Percentiles rank a stretch among this genome's conserved stretches.
These are phyloP conservation scores for Protomyces pachydermus DNA, from an alignment of 1,139 yeast genomes.

Conservation along the genomic window DNA sequence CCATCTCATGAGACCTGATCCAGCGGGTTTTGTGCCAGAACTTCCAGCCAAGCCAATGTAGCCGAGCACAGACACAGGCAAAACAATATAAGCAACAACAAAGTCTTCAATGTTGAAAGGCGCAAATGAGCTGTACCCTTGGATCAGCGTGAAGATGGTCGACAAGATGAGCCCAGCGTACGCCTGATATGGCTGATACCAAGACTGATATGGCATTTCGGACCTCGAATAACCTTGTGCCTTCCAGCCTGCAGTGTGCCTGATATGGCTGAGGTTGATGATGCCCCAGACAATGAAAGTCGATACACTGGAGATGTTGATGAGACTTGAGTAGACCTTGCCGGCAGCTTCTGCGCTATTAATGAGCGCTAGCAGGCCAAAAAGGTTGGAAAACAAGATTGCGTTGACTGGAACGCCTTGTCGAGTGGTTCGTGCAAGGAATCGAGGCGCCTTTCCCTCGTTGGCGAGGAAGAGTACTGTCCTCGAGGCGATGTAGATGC, in stretches of 20 bases:
- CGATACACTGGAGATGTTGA: conserved; percentile 62
- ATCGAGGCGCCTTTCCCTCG: conserved; percentile 57
- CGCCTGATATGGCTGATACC: conserved; percentile 72
- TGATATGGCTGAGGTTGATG: conserved; percentile 65
- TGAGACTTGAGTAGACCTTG: conserved; percentile 65
- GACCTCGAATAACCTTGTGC: conserved; percentile 36
- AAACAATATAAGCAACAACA: conserved; percentile 60
- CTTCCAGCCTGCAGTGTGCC: conserved; percentile 54
- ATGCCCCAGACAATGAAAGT: conserved; percentile 64
- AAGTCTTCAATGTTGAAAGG: conserved; percentile 61
- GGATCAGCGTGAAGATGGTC: conserved; percentile 51
- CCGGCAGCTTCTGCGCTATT: conserved; percentile 52
- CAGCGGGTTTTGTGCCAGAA: conserved; percentile 45
- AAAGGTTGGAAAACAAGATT: conserved; percentile 54
- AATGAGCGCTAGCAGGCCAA: conserved; percentile 62
- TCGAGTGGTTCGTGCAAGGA: conserved; percentile 51
- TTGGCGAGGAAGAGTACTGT: conserved; percentile 61
- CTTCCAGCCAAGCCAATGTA: conserved; percentile 44
- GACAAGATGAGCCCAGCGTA: conserved; percentile 60
- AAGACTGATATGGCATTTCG: conserved; percentile 51
- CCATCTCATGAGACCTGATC: conserved; percentile 45
- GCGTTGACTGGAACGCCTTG: conserved; percentile 65
- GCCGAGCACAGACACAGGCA: conserved; percentile 53
- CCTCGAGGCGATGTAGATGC: conserved; percentile 72
- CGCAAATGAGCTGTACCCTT: conserved; percentile 68